Percentiles rank a stretch among this genome's conserved stretches.
Conservation (phyloP, 768 basidiomycete genomes). For the Kwoniella dejecticola region DNA sequence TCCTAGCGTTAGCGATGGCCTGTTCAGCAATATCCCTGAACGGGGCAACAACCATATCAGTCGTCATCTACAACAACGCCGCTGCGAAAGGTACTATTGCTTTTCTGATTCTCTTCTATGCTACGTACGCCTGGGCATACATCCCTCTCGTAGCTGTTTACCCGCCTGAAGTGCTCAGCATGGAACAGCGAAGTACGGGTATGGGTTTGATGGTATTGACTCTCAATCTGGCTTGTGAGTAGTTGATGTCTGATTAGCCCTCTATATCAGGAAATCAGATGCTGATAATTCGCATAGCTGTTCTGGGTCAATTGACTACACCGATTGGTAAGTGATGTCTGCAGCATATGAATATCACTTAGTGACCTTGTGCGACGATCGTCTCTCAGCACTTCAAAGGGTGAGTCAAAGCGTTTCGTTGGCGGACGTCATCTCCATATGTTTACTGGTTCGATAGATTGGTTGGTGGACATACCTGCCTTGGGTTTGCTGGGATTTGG, state of each 20-base stretch:
- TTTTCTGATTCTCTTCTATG: slow-evolving; percentile 34
- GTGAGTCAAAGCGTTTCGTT: background rate
- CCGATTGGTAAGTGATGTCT: slow-evolving; percentile 6
- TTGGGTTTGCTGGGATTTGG: slow-evolving; percentile 45
- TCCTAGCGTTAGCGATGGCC: slow-evolving; percentile 29
- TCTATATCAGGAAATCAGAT: background rate
- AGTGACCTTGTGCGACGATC: background rate
- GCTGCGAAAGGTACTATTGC: slow-evolving; percentile 34
- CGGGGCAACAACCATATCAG: slow-evolving; percentile 7
- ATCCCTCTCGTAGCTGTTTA: slow-evolving; percentile 33
- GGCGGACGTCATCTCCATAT: background rate
- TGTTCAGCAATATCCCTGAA: slow-evolving; percentile 23
- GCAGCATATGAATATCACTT: no score
- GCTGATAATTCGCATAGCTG: slow-evolving; percentile 9
- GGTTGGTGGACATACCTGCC: slow-evolving; percentile 38
- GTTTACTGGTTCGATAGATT: slow-evolving; percentile 15
- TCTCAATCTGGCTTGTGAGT: slow-evolving; percentile 32
- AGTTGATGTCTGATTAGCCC: background rate
- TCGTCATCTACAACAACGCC: slow-evolving; percentile 8
- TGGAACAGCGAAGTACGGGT: slow-evolving; percentile 38
- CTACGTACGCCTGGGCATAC: slow-evolving; percentile 33
- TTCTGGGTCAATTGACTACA: slow-evolving; percentile 14
- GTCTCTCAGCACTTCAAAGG: slow-evolving; percentile 9
- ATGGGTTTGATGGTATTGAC: slow-evolving; percentile 34
- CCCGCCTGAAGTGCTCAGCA: slow-evolving; percentile 33